Base-by-base conservation (phyloP, 352 stramenopile genomes). In the Globisporangium solare region DNA sequence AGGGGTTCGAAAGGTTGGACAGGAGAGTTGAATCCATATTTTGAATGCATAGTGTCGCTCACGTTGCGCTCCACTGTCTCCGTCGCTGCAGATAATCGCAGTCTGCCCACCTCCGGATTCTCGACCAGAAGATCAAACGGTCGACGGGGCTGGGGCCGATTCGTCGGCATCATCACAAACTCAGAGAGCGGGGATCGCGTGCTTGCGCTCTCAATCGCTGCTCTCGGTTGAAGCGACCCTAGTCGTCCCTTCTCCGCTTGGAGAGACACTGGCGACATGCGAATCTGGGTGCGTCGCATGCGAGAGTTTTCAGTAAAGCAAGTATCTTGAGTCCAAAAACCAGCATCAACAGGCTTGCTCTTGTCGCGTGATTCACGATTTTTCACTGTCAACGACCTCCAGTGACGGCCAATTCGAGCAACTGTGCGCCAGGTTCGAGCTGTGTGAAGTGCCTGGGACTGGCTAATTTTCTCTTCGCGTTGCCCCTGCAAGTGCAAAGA, bases 121-220 rank as follows among this genome's bases (percentile, higher is more conserved):
- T 63, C 46, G 0, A 72, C 18, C 0, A 79, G 61, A 8, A 77
- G 51, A 42, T 71, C 68, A 27, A 79, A 52, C 0, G 71, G 59
- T 40, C 69, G 72, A n/a, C 71, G 61, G 6, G 71, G 71, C 41
- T 60, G 68, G 39, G 71, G 71, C 8, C 71, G 65, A 40, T 61
- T 70, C 50, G 54, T 47, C 15, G 60, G 68, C n/a, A 71, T 22
- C 41, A 63, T 63, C n/a, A 73, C 68, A 50, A 74, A 76, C 42
- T 74, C 67, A 6, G 58, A 66, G 11, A 79, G 31, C 10, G 39
- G 15, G 1, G 43, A 39, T 4, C 58, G 58, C 3, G 24, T 12
- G 14, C 20, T 31, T 17, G 21, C 52, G 42, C 24, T 37, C 10
- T 41, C 13, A 15, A 13, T 5, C 17, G 39, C 39, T 43, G 39